These are phyloP conservation scores for Malus asiatica DNA, from an alignment of 306 rosid genomes.

Conservation along the genomic window DNA sequence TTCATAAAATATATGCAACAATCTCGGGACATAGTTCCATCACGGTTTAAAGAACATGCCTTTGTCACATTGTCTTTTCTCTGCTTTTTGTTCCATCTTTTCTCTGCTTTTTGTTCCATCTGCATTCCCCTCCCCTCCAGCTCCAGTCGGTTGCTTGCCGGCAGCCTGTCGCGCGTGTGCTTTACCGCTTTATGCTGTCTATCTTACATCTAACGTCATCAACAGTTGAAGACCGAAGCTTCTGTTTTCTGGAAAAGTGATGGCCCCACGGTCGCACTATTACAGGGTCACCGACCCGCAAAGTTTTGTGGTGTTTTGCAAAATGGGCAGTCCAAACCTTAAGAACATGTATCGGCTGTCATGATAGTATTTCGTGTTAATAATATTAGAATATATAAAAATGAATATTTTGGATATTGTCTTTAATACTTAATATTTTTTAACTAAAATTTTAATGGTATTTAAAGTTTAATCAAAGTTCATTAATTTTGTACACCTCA, in stretches of 20 bases:
- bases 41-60: not conserved
- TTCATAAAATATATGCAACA: no score
- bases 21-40: not conserved
- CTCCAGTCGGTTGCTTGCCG: conserved; percentile 5
- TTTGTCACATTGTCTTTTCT: not conserved
- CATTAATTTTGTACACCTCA: no score
- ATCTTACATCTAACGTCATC: not conserved
- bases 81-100: not conserved
- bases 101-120: not conserved
- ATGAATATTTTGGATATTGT: no score
- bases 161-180: conserved; percentile 16
- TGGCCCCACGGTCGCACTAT: not conserved
- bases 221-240: not conserved
- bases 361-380: no score
- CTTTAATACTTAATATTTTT: no score
- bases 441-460: no score
- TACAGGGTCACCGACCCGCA: not conserved
- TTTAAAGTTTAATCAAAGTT: no score
- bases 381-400: no score
- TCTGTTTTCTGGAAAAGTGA: not conserved
- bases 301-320: no score
- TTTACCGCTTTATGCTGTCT: not conserved
- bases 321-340: no score
- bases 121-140: not conserved
- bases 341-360: no score